Percentiles rank a stretch among this genome's conserved stretches.
phyloP scores from a whole-genome alignment of 495 filamentous ascomycete species.

The Xylaria cubensis region DNA sequence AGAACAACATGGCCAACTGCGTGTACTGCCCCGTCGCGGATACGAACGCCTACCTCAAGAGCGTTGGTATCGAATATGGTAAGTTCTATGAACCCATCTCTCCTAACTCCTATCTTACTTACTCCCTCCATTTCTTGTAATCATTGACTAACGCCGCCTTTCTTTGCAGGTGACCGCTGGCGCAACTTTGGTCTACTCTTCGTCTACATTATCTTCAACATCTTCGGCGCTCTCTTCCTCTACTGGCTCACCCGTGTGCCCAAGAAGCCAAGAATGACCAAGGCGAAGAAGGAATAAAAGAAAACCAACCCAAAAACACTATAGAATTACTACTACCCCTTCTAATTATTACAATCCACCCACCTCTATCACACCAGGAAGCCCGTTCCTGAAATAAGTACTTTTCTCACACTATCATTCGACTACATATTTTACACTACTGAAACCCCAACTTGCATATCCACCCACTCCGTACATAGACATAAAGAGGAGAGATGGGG shows the following conservation, averaged over 20 bases:
- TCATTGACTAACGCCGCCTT: slow-evolving; percentile 26
- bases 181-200: slow-evolving; percentile 74
- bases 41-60: slow-evolving; percentile 68
- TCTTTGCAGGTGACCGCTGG: slow-evolving; percentile 58
- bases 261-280: slow-evolving; percentile 62
- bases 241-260: slow-evolving; percentile 85
- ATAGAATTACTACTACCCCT: background rate
- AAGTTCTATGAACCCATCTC: slow-evolving; percentile 25
- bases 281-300: slow-evolving; percentile 40
- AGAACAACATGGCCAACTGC: slow-evolving; percentile 57
- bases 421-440: background rate
- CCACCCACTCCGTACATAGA: slow-evolving; percentile 5
- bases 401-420: background rate
- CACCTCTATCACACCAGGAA: background rate
- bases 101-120: background rate
- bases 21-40: slow-evolving; percentile 63
- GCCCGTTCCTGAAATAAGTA: background rate
- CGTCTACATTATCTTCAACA: slow-evolving; percentile 79
- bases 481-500: background rate
- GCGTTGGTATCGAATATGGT: slow-evolving; percentile 56
- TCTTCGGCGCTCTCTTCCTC: slow-evolving; percentile 70
- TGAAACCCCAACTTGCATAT: slow-evolving; percentile 6
- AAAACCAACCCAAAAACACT: background rate
- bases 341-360: background rate
- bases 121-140: background rate